These are phyloP conservation scores for Eimeria tenella DNA, from an alignment of 169 alveolate species.

Conservation along the genomic window DNA sequence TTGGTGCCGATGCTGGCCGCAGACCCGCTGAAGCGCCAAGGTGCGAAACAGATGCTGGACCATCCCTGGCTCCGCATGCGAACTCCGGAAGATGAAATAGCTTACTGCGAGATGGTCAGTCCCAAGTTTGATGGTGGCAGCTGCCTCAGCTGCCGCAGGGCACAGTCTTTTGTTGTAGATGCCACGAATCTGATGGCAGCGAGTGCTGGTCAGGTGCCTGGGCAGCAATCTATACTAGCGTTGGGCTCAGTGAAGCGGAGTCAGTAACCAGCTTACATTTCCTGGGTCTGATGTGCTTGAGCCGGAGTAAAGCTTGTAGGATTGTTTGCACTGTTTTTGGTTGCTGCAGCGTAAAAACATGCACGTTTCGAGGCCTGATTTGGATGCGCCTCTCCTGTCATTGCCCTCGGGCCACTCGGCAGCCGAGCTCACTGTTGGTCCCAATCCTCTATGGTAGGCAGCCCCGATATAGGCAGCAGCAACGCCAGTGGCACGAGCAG, in stretches of 20 bases:
- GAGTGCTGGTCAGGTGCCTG: too few relatives aligned
- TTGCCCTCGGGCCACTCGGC: constrained; percentile 36
- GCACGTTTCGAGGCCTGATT: constrained; percentile 72
- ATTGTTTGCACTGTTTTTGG: background rate
- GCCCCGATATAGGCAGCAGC: background rate
- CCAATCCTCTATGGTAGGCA: constrained; percentile 35
- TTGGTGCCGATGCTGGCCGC: constrained; percentile 82
- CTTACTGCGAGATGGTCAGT: constrained; percentile 76
- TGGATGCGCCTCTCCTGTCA: constrained; percentile 69
- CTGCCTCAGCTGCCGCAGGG: too few relatives aligned
- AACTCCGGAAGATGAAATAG: constrained; percentile 71
- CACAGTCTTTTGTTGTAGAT: too few relatives aligned
- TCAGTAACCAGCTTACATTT: too few relatives aligned
- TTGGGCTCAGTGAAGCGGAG: too few relatives aligned
- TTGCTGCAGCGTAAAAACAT: constrained; percentile 72
- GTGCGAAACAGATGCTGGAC: constrained; percentile 92
- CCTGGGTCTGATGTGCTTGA: background rate
- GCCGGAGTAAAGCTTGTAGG: background rate
- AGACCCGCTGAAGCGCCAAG: constrained; percentile 93
- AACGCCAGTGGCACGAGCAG: background rate
- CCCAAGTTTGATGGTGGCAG: too few relatives aligned
- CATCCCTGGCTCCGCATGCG: constrained; percentile 94
- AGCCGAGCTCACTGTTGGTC: constrained; percentile 32
- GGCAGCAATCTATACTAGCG: too few relatives aligned
- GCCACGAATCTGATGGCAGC: background rate